Conservation (phyloP, 2,329 filamentous ascomycete species). For the Cadophora gregata region DNA sequence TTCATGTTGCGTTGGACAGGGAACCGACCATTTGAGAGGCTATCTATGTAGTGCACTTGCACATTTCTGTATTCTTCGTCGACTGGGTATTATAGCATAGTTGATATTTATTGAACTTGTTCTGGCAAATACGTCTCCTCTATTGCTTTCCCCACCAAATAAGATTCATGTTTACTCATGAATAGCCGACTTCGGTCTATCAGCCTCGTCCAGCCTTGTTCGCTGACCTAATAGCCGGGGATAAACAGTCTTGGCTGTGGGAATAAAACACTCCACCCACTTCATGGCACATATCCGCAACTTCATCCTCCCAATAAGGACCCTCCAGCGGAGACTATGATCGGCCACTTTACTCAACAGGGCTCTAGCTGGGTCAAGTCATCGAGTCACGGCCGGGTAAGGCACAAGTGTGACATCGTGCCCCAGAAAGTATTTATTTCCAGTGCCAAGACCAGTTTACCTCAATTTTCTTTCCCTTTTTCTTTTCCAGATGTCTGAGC, state of each 20-base stretch:
- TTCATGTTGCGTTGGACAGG: constrained; percentile 11
- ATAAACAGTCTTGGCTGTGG: constrained; percentile 8
- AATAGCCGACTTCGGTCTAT: not conserved
- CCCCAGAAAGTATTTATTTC: constrained; percentile 5
- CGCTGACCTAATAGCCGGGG: constrained; percentile 9
- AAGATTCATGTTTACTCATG: not conserved
- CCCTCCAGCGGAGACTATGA: not conserved
- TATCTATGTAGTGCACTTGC: not conserved
- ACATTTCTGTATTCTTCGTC: constrained; percentile 6
- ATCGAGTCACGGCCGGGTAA: not conserved
- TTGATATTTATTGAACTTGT: constrained; percentile 1
- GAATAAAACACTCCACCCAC: not conserved
- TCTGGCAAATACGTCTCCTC: not conserved
- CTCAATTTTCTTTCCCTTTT: not conserved
- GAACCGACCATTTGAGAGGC: not conserved
- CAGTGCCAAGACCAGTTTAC: constrained; percentile 7
- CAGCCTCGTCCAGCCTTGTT: constrained; percentile 6
- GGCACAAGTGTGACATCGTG: not conserved
- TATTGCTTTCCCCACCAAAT: not conserved
- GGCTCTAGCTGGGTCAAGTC: not conserved
- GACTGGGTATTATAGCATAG: not conserved
- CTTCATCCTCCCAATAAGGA: constrained; percentile 14
- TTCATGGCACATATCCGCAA: constrained; percentile 6
- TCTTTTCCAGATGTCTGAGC: not conserved
- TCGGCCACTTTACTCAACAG: constrained; percentile 1